Percentiles rank a stretch among this genome's conserved stretches.
phyloP scores from a whole-genome alignment of 2,329 filamentous ascomycete genomes.

The Colletotrichum sp. region DNA sequence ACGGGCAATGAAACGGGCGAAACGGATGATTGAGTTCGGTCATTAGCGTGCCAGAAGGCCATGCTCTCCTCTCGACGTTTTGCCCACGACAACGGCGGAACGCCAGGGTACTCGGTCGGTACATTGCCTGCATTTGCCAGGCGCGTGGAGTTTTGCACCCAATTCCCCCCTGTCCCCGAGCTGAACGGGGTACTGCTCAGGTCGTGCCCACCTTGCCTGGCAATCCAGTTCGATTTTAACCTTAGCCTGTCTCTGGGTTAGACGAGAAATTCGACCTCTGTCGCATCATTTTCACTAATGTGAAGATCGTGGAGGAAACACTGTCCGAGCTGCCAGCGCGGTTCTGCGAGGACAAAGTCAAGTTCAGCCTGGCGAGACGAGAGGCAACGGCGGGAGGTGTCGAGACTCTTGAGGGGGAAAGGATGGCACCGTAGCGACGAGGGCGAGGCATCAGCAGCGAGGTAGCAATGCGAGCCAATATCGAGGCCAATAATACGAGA shows the following conservation, averaged over 20 bases:
- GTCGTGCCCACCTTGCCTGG: neutral
- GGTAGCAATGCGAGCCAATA: neutral
- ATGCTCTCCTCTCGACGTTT: neutral
- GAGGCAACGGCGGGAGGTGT: neutral
- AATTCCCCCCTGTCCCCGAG: neutral
- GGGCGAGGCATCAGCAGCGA: neutral
- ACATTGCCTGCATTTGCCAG: neutral
- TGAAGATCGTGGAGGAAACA: neutral
- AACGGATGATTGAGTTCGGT: neutral
- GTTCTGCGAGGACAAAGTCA: neutral
- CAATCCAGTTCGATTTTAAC: neutral
- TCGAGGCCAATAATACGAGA: slow-evolving; percentile 12
- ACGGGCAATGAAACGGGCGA: neutral
- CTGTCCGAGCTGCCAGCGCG: neutral
- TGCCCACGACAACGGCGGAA: neutral
- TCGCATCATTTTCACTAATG: neutral
- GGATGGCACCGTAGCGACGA: neutral
- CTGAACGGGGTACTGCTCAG: neutral
- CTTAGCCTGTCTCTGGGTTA: neutral
- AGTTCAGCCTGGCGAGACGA: neutral
- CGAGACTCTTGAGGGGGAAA: neutral
- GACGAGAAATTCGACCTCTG: neutral
- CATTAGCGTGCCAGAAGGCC: slow-evolving; percentile 2
- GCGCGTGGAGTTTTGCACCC: neutral
- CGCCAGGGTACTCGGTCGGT: neutral